Base-by-base conservation (phyloP, 768 basidiomycete genomes). In the Tylopilus balloui region DNA sequence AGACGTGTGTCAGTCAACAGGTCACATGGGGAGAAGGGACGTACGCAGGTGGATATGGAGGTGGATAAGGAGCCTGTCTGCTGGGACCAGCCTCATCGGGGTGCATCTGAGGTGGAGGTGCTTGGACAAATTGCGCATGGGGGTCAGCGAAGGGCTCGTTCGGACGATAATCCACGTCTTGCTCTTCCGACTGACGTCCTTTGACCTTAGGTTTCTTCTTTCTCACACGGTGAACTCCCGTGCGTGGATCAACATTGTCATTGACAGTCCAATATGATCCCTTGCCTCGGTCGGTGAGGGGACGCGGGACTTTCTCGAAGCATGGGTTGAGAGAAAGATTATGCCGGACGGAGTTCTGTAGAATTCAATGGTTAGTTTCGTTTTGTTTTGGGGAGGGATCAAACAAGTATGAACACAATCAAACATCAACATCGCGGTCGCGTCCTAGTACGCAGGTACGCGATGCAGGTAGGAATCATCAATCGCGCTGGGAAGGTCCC, bases 231-330 rank as follows among this genome's bases (percentile, higher is more conserved):
- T 92, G 90, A 27, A 92, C 90, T 29, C 90, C 90, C 3, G 90
- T 91, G 34, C 88, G 86, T 42, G 88, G 88, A 60, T 92, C 88
- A 37, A 92, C 87, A 58, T 87, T 86, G 59, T 92, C 88, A 59
- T 92, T 90, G 53, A 92, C 90, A 0, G 88, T 91, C 90, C 90
- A 92, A 62, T 92, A 92, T 0, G 88, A 91, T 19, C 90, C 90
- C 61, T 92, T 92, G 45, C 90, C 90, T 44, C 90, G 83, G 60
- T 92, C 90, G 6, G 90, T 92, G 56, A 92, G 78, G 12, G 90
- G 90, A n/a, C 90, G 86, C 3, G 90, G 84, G 5, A 92, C 86
- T 68, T 92, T 92, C 69, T 91, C 88, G 59, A 92, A 92, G 62
- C 88, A 92, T 44, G 90, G 89, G 57, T 92, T 92, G 52, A 92